Conservation (phyloP, 2,329 filamentous ascomycete species). For the Macrophomina pseudophaseolina region DNA sequence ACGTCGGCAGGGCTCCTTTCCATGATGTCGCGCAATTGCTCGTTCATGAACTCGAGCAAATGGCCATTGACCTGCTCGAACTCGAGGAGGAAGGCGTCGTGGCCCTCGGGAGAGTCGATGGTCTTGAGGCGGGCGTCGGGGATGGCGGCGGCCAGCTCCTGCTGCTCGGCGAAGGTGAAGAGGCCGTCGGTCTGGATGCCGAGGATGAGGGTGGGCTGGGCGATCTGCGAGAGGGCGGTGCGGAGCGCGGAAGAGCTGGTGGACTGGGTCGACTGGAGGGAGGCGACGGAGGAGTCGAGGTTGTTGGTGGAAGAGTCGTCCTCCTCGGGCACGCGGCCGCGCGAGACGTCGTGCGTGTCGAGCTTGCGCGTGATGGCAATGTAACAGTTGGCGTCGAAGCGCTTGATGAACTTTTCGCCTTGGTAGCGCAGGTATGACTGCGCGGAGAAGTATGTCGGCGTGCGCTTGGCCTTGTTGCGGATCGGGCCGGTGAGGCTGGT, state of each 20-base stretch:
- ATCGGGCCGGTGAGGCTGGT: slow-evolving; percentile 32
- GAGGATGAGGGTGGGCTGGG: slow-evolving; percentile 88
- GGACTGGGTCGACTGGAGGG: slow-evolving; percentile 4
- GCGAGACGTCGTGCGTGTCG: slow-evolving; percentile 93
- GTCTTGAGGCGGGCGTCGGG: slow-evolving; percentile 77
- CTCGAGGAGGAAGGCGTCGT: slow-evolving; percentile 94
- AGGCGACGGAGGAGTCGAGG: slow-evolving; percentile 35
- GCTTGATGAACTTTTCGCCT: slow-evolving; percentile 92
- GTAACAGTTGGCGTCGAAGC: slow-evolving; percentile 98
- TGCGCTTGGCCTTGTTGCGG: slow-evolving; percentile 39
- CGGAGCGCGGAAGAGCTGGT: slow-evolving; percentile 50
- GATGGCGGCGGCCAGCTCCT: slow-evolving; percentile 85
- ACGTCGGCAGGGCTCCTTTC: slow-evolving; percentile 49
- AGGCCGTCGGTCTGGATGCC: slow-evolving; percentile 95
- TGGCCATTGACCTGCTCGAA: slow-evolving; percentile 96
- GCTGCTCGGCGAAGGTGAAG: slow-evolving; percentile 95
- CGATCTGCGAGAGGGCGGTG: slow-evolving; percentile 78
- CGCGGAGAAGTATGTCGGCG: slow-evolving; percentile 89
- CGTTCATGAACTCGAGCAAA: slow-evolving; percentile 80
- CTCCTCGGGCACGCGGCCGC: slow-evolving; percentile 62
- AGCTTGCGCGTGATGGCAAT: slow-evolving; percentile 98
- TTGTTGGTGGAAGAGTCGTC: slow-evolving; percentile 26
- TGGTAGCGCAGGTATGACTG: slow-evolving; percentile 98
- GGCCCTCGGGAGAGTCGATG: slow-evolving; percentile 93
- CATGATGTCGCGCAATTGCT: slow-evolving; percentile 91